Conservation (phyloP, 2,329 filamentous ascomycete genomes). For the Penicillium sp. region DNA sequence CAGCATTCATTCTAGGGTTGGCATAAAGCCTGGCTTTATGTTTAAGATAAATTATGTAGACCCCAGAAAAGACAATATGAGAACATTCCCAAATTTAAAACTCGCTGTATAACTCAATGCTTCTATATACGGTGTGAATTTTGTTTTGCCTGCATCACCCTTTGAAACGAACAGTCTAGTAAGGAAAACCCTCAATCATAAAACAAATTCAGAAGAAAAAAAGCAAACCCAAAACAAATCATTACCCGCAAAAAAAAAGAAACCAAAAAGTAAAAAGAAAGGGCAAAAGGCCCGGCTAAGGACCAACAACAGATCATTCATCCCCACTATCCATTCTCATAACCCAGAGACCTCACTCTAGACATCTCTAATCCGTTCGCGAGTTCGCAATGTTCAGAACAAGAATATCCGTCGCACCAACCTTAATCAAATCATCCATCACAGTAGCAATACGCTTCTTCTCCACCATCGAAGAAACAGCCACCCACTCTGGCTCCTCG, state of each 20-base stretch:
- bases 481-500: conserved; percentile 89
- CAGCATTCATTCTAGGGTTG: too few relatives aligned
- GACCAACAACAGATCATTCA: too few relatives aligned
- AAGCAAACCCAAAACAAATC: conserved; percentile 10
- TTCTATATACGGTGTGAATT: conserved; percentile 20
- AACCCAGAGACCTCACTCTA: too few relatives aligned
- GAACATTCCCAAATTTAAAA: conserved; percentile 10
- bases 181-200: conserved; percentile 12
- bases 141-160: background rate
- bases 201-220: conserved; percentile 10
- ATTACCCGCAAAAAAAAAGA: conserved; percentile 11
- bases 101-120: conserved; percentile 22
- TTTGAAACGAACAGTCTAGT: background rate
- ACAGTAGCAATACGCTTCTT: conserved; percentile 81
- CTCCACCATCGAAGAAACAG: conserved; percentile 92
- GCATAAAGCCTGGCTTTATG: too few relatives aligned
- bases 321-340: background rate
- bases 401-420: conserved; percentile 83
- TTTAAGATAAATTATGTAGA: too few relatives aligned
- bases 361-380: conserved; percentile 48
- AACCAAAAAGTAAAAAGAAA: background rate
- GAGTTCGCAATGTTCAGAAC: conserved; percentile 86
- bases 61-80: too few relatives aligned
- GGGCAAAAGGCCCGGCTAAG: background rate
- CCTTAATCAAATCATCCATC: conserved; percentile 80